Base-by-base conservation (phyloP, 805 yeast genomes). In the Metschnikowia shivogae region DNA sequence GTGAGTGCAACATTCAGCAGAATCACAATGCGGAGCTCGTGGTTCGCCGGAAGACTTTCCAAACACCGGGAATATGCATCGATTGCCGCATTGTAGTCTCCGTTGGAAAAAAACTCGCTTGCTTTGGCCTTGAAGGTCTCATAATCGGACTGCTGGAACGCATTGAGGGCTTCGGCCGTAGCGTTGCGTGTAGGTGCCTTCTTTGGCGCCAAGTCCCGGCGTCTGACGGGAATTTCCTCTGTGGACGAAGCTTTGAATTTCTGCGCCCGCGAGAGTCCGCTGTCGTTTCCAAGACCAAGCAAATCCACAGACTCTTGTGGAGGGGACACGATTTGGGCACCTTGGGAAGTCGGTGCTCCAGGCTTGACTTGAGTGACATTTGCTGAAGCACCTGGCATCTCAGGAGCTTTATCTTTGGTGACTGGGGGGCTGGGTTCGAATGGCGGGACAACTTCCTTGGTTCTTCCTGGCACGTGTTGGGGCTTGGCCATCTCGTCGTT, bases 81-180 rank as follows among this genome's bases (percentile, higher is more conserved):
- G 11, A 79, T 68, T 0, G 99, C 90, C 4, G 68, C 59, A 4
- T 80, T 62, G 60, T 84, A 93, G 61, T 93, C 92, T 14, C 99
- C 99, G n/a, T 80, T 75, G 45, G 79, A 78, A 68, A 82, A 93
- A 1, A 81, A 73, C 13, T 73, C 73, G 6, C 79, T 67, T 5
- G 89, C 99, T 22, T 72, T 72, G 6, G 63, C 64, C 48, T 81
- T 79, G 26, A 72, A 68, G 20, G 74, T 75, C 6, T 70, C 68
- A 68, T 81, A 54, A 67, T 68, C 65, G 33, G 66, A 65, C 52
- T 66, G 68, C 30, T 65, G 63, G 54, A 73, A 66, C 34, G 69
- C 67, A 52, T 72, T 64, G 39, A 72, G 53, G 1, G 66, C 62
- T 20, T 46, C 56, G 4, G 44, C 27, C 1, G 57, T 44, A 1